A percentile compares a stretch with the other conserved stretches of the same genome.
Evolutionary conservation across 75 land plant species (phyloP).

Genomic region (Selaginella tamariscina): DNA sequence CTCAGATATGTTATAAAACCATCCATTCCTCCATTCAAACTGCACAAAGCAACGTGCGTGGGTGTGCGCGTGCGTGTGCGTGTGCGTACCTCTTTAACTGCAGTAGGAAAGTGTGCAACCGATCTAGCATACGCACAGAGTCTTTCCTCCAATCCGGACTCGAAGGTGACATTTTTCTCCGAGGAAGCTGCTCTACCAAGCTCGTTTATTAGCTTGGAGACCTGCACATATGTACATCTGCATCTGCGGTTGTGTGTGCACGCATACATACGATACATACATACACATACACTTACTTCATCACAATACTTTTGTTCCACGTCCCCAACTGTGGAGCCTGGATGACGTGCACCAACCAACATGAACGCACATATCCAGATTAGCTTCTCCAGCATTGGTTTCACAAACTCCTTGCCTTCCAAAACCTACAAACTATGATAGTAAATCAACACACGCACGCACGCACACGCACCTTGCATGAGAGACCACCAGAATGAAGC

Average conservation of each 20-base stretch:
- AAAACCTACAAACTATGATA: conserved; percentile 40
- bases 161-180: conserved; percentile 55
- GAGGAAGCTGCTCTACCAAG: conserved; percentile 74
- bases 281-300: conserved; percentile 37
- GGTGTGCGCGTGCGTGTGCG: too few species aligned
- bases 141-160: conserved; percentile 65
- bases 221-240: conserved; percentile 33
- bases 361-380: conserved; percentile 97
- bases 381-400: conserved; percentile 86
- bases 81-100: conserved; percentile 94
- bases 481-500: conserved; percentile 61
- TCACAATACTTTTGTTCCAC: conserved; percentile 66
- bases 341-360: conserved; percentile 97
- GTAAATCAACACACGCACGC: not conserved
- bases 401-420: conserved; percentile 59
- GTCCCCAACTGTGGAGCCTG: conserved; percentile 88
- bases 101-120: conserved; percentile 93
- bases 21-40: conserved; percentile 99
- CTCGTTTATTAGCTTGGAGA: conserved; percentile 57
- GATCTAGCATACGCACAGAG: conserved; percentile 92
- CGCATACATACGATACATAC: not conserved
- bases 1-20: conserved; percentile 72
- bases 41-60: too few species aligned
- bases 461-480: conserved; percentile 58
- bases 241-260: not conserved